Base-by-base conservation (phyloP, 2,329 filamentous ascomycete genomes). In the Epichloe typhina region DNA sequence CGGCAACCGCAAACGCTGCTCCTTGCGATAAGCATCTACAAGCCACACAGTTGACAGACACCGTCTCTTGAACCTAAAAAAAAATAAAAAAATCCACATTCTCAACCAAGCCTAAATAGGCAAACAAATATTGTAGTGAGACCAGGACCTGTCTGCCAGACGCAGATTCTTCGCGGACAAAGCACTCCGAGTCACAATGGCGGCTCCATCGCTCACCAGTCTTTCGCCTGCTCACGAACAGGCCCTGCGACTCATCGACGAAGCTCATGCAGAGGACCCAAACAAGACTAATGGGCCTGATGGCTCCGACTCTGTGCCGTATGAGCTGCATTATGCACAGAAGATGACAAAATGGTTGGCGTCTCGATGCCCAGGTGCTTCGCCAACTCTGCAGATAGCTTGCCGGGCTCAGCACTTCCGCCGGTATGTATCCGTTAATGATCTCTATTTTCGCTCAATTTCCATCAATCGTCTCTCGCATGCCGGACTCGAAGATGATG, bases 341-440 rank as follows among this genome's bases (percentile, higher is more conserved):
- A 82, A 88, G 66, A 90, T 90, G 84, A 88, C 84, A 47, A 68
- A 71, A 35, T 93, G 86, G 74, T 81, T 95, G 35, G 63, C 71
- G 8, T 68, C 74, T 15, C 79, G 82, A 54, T 67, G 69, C 8
- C 80, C 86, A 0, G 58, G 72, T 31, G 82, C 87, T 1, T 80
- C 83, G 2, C 81, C 83, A 1, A 67, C 78, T 23, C 73, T 95
- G 50, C 80, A 80, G 55, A 73, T 93, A 45, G 88, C 88, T 17
- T 84, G 89, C 57, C 82, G 87, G 56, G 88, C 87, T 11, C 88
- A 94, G 65, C 88, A 95, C 66, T 86, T 94, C 60, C 79, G 83
- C 49, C 82, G 86, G 68, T 76, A 56, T 11, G 31, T 31, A 31
- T 31, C 11, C 31, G 31, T 31, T 31, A 31, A 9, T 11, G 31